Base-by-base conservation (phyloP, 1,139 yeast species). In the Taiozyma onychis region DNA sequence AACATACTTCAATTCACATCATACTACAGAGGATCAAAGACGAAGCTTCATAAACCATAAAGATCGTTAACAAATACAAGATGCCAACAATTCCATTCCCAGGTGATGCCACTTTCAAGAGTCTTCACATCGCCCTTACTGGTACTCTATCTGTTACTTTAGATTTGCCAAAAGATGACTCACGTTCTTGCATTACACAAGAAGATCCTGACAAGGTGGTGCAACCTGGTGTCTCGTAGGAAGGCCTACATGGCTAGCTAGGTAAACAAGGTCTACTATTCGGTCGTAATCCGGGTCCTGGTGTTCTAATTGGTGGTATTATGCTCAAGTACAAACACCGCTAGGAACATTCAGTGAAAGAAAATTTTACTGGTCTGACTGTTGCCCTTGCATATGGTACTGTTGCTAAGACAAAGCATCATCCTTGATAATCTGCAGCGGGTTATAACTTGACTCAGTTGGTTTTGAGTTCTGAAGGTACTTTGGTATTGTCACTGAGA, bases 81-180 rank as follows among this genome's bases (percentile, higher is more conserved):
- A 78, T 88, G 14, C 95, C 96, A 3, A 81, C 85, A 51, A 86
- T 89, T 28, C 96, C 96, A 7, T 88, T 77, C 61, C 77, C 89
- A 2, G 97, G 97, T 10, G 88, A 95, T 58, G 87, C 97, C 1
- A 86, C 96, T 0, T 69, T 89, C 45, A 97, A 89, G 66, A 97
- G 97, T 28, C 95, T 89, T 57, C 85, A 83, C 63, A 80, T 86
- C 66, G 89, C 91, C 41, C 85, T 95, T 0, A 73, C 95, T 49
- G 83, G 85, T 54, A 62, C 66, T 3, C 64, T 65, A 16, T 75
- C 87, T 44, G 69, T 84, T 57, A 70, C 77, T 57, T 57, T 87
- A 48, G 87, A 80, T 66, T 63, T 81, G 57, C 64, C 85, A 26
- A 71, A 71, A 50, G 67, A 83, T 86, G 90, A 75, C 80, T 61